Base-by-base conservation (phyloP, 2,329 filamentous ascomycete genomes). In the Pseudogymnoascus sp. region DNA sequence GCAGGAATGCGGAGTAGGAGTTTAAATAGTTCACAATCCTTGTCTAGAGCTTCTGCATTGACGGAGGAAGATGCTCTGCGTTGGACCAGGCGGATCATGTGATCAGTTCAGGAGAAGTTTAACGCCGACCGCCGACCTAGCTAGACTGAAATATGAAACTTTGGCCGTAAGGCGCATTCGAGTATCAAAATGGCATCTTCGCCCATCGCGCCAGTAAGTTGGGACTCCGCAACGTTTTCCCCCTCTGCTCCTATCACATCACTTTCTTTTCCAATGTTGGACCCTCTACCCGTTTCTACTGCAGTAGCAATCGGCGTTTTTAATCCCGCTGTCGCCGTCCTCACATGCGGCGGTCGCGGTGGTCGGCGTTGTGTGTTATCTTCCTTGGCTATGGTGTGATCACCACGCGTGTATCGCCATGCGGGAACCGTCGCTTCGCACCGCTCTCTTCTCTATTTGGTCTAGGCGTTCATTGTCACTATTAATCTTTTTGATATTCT, bases 151-250 rank as follows among this genome's bases (percentile, higher is more conserved):
- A 19, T 54, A 54, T 54, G 25, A 19, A 57, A 57, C 48, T 57
- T 57, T 57, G 48, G 48, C 28, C 2, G 8, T 31, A 57, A 57
- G 48, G 48, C 48, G 48, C n/a, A 57, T 11, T 57, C 48, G 48
- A 34, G n/a, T 57, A 57, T 57, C 48, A 57, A 57, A 57, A 57
- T 57, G 48, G 48, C 48, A 57, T 57, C 48, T 57, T 57, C 48
- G 25, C 25, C 25, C 25, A 54, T 54, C 25, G 7, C 48, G 10
- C 48, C 48, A 19, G 48, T 34, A 19, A 57, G 28, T 57, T 57
- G 25, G 28, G 48, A 57, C 10, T 57, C 25, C 48, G 48, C 48
- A 34, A 34, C 48, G 48, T 28, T 16, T 8, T 19, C 48, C 45
- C 48, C 2, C 25, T 31, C n/a, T 57, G 25, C 48, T 34, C 48